Base-by-base conservation (phyloP, 2,329 filamentous ascomycete species). In the Penicillium sp. region DNA sequence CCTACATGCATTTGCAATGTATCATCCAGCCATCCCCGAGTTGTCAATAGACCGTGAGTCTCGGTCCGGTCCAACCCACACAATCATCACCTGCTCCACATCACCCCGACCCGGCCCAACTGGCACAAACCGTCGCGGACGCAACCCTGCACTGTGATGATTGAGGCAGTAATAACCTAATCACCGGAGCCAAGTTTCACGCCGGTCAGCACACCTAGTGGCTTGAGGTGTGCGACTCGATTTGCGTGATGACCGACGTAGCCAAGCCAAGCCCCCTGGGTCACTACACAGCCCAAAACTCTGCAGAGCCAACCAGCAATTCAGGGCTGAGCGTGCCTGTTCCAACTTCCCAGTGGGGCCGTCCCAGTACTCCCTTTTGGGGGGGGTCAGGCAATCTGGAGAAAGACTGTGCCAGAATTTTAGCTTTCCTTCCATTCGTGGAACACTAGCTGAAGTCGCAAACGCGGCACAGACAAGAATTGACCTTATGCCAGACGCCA, bases 391-490 rank as follows among this genome's bases (percentile, higher is more conserved):
- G 55, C 43, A 58, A 63, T 60, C 53, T 67, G 60, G 59, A 61
- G 61, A 60, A 31, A 22, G 54, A 39, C 54, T 60, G 54, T 55
- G 37, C 22, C 54, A 49, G 59, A 52, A 35, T 31, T 41, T 54
- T 56, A 50, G 59, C 55, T 43, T 39, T 61, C 37, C 49, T 65
- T 56, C 59, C 39, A 56, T 57, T 62, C 55, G 51, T 41, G 51
- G 41, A 56, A 39, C 49, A 22, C 27, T 33, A 2, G 22, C 22
- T n/a, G 41, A 53, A 16, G 37, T 47, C 16, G 46, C 46, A 55
- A 47, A 54, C 41, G 14, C 43, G 59, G 54, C 40, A 40, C 46
- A 54, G 27, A 19, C 22, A 44, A 55, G 41, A 50, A 46, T 39
- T 13, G 35, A 39, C 27, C 27, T 49, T 41, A n/a, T 54, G 19